phyloP scores from a whole-genome alignment of 352 stramenopile genomes.

The Phytophthora pseudosyringae region DNA sequence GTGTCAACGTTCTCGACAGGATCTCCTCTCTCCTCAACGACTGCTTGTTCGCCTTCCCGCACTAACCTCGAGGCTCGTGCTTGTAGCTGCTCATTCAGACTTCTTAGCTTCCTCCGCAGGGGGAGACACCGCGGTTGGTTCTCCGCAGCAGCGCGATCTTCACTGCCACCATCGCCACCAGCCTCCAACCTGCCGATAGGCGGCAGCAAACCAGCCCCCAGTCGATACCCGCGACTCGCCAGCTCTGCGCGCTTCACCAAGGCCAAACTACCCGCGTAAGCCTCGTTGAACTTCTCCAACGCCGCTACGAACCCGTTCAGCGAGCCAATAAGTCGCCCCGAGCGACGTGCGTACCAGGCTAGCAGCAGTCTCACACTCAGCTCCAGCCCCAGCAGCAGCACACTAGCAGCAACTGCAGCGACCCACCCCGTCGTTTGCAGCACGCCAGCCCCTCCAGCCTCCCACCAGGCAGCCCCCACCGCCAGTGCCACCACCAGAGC shows the following conservation, averaged over 20 bases:
- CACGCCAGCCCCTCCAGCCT: neutral
- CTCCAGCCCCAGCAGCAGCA: slow-evolving; percentile 19
- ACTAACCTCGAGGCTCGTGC: neutral
- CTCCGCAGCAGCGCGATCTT: slow-evolving; percentile 8
- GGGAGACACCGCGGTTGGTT: slow-evolving; percentile 44
- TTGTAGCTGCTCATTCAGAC: slow-evolving; percentile 56
- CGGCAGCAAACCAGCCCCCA: slow-evolving; percentile 51
- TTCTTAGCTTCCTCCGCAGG: slow-evolving; percentile 46
- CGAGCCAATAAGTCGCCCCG: slow-evolving; percentile 9
- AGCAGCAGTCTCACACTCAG: slow-evolving; percentile 21
- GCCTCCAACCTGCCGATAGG: slow-evolving; percentile 61
- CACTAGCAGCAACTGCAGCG: neutral
- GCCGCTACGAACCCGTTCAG: slow-evolving; percentile 13
- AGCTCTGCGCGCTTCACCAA: slow-evolving; percentile 70
- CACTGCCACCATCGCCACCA: neutral
- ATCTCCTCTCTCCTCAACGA: neutral
- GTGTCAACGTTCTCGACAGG: neutral
- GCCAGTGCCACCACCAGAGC: slow-evolving; percentile 3
- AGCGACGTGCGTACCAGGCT: slow-evolving; percentile 20
- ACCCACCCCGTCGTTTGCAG: slow-evolving; percentile 15
- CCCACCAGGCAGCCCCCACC: neutral
- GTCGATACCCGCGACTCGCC: slow-evolving; percentile 55
- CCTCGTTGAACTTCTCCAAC: slow-evolving; percentile 24
- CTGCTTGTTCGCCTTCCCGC: neutral
- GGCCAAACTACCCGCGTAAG: slow-evolving; percentile 45